Conservation (phyloP, 345 rosid genomes). For the Eucalyptus decipiens region DNA sequence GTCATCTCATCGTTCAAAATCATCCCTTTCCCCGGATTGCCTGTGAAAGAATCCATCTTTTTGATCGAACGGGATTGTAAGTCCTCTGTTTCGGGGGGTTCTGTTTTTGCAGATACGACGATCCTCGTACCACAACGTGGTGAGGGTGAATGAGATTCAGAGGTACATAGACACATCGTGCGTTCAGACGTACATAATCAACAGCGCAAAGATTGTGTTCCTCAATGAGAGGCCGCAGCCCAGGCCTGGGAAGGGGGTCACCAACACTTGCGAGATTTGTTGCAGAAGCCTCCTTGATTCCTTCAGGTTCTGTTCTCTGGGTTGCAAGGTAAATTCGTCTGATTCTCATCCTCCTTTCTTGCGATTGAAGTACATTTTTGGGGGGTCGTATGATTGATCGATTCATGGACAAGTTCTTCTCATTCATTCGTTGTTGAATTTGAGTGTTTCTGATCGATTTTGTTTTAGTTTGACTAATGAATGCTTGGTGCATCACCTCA, state of each 20-base stretch:
- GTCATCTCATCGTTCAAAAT: not conserved
- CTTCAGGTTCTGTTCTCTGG: slow-evolving; percentile 89
- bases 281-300: slow-evolving; percentile 87
- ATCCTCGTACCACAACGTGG: slow-evolving; percentile 93
- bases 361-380: not conserved
- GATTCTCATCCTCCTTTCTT: not conserved
- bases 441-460: not conserved
- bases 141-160: slow-evolving; percentile 83
- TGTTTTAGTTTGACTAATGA: not conserved
- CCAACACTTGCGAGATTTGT: slow-evolving; percentile 84
- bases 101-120: slow-evolving; percentile 59
- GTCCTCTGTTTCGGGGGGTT: not conserved
- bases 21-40: not conserved
- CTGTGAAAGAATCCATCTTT: not conserved
- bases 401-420: not conserved
- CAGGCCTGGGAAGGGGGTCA: slow-evolving; percentile 88
- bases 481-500: not conserved
- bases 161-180: slow-evolving; percentile 73
- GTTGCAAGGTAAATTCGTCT: slow-evolving; percentile 49
- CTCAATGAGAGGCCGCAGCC: slow-evolving; percentile 86
- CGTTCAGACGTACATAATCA: slow-evolving; percentile 85
- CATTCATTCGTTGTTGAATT: not conserved
- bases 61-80: not conserved
- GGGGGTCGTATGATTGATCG: not conserved
- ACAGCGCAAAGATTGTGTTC: slow-evolving; percentile 89